phyloP scores from a whole-genome alignment of 768 basidiomycete genomes.

The Tephrocybe sp. region DNA sequence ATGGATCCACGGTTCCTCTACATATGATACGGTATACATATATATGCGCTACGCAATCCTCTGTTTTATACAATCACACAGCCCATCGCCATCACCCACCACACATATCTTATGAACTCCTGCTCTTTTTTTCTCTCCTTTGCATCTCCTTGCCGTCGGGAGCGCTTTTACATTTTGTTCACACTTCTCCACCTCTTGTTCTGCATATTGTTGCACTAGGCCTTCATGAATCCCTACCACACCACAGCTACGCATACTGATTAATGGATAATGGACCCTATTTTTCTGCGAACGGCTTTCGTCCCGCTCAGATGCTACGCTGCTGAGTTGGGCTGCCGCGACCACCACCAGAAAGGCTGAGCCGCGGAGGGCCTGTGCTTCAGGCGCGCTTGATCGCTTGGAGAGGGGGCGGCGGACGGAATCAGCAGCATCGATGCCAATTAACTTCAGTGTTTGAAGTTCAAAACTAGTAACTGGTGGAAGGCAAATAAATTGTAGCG shows the following conservation, averaged over 20 bases:
- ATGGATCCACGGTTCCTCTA: background rate
- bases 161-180: background rate
- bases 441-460: no score
- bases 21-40: background rate
- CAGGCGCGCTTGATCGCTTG: no score
- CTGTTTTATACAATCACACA: background rate
- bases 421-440: no score
- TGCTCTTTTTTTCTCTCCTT: background rate
- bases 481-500: no score
- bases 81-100: background rate
- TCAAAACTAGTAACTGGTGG: no score
- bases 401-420: no score
- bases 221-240: background rate
- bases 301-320: no score
- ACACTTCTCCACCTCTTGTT: no score
- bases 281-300: background rate
- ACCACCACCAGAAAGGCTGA: no score
- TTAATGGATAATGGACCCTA: background rate
- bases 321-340: no score
- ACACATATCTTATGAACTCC: background rate
- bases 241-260: background rate
- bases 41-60: background rate
- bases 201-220: no score
- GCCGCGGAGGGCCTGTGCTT: no score
- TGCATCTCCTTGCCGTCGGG: background rate